Evolutionary conservation across 2,329 filamentous ascomycete genomes (phyloP).

Genomic region (Apiospora phragmitis): DNA sequence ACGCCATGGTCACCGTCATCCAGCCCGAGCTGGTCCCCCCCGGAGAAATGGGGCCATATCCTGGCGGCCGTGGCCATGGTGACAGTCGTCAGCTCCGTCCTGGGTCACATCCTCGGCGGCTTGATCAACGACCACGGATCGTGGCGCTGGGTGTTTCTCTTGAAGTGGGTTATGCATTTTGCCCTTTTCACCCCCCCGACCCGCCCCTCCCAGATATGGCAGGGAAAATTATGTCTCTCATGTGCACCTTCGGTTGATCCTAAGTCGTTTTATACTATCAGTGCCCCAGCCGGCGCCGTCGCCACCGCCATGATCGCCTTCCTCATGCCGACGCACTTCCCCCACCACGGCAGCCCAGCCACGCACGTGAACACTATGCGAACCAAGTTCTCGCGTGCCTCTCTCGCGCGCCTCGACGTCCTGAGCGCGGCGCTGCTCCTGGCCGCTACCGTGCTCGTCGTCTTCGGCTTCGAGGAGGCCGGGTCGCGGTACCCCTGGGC

Average conservation of each 20-base stretch:
- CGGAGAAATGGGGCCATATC: slow-evolving; percentile 32
- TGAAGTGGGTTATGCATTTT: slow-evolving; percentile 38
- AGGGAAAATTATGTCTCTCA: too few species aligned
- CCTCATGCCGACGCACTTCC: slow-evolving; percentile 30
- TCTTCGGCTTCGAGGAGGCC: slow-evolving; percentile 46
- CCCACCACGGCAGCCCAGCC: slow-evolving; percentile 19
- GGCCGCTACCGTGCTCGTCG: slow-evolving; percentile 42
- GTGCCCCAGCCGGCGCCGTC: slow-evolving; percentile 31
- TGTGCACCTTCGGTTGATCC: too few species aligned
- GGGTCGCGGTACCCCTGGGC: slow-evolving; percentile 44
- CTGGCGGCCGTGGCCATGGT: slow-evolving; percentile 37
- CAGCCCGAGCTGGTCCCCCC: slow-evolving; percentile 37
- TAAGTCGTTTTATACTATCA: too few species aligned
- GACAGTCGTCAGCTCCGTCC: slow-evolving; percentile 40
- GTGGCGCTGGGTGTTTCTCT: slow-evolving; percentile 49
- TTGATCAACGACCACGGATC: slow-evolving; percentile 38
- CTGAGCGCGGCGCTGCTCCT: slow-evolving; percentile 37
- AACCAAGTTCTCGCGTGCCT: slow-evolving; percentile 23
- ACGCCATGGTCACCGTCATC: slow-evolving; percentile 41
- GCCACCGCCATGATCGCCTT: slow-evolving; percentile 26
- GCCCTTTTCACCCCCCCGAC: background rate
- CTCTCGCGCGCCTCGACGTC: slow-evolving; percentile 31
- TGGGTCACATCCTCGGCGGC: slow-evolving; percentile 46
- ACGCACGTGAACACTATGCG: slow-evolving; percentile 14
- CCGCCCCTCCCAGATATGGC: background rate